Percentiles rank a stretch among this genome's conserved stretches.
These are phyloP conservation scores for Recurvomyces mirabilis DNA, from an alignment of 495 filamentous ascomycete genomes.

Conservation along the genomic window DNA sequence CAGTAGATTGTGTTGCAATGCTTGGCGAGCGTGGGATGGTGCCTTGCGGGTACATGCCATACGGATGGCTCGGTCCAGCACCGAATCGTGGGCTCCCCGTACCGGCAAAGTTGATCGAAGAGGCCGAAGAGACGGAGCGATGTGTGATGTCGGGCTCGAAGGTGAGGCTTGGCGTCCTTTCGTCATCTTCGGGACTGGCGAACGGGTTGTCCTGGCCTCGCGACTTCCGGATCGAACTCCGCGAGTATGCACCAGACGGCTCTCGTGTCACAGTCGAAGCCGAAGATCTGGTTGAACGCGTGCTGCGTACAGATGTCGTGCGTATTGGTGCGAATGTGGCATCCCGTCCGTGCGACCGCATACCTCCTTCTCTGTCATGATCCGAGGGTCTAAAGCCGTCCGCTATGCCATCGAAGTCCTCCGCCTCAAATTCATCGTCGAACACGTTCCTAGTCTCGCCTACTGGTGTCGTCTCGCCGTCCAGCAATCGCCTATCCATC, in stretches of 20 bases:
- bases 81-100: constrained; percentile 24
- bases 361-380: constrained; percentile 11
- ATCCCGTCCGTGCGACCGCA: too few relatives aligned
- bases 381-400: constrained; percentile 27
- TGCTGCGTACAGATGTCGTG: constrained; percentile 12
- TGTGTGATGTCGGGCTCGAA: constrained; percentile 16
- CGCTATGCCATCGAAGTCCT: constrained; percentile 23
- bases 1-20: constrained; percentile 23
- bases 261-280: neutral
- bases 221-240: constrained; percentile 16
- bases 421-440: constrained; percentile 32
- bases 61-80: constrained; percentile 31
- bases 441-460: constrained; percentile 29
- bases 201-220: constrained; percentile 13
- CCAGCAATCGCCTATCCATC: constrained; percentile 14
- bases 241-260: too few relatives aligned
- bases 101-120: constrained; percentile 26
- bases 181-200: constrained; percentile 16
- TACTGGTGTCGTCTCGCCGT: constrained; percentile 13
- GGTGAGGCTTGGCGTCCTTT: constrained; percentile 18
- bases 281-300: constrained; percentile 2
- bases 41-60: constrained; percentile 33
- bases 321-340: constrained; percentile 3
- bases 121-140: constrained; percentile 26
- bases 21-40: constrained; percentile 27